These are phyloP conservation scores for Paraphoma sp. DNA, from an alignment of 2,329 filamentous ascomycete species.

Conservation along the genomic window DNA sequence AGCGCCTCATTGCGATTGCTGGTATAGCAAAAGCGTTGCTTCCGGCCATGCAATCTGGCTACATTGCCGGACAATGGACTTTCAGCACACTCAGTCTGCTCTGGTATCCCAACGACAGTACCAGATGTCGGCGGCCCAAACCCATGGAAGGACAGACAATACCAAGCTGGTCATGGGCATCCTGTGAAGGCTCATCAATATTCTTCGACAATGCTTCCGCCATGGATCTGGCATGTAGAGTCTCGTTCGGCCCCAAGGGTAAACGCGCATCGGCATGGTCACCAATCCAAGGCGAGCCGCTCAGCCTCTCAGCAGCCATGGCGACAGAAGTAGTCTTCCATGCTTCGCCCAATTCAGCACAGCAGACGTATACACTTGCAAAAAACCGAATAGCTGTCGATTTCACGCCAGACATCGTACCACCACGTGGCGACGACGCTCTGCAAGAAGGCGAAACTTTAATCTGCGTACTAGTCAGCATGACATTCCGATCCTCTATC, in stretches of 20 bases:
- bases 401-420: conserved; percentile 41
- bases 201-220: conserved; percentile 45
- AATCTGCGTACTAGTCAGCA: conserved; percentile 41
- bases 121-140: conserved; percentile 32
- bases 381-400: conserved; percentile 40
- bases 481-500: conserved; percentile 46
- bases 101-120: conserved; percentile 44
- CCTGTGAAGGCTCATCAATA: conserved; percentile 43
- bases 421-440: conserved; percentile 33
- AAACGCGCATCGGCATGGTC: conserved; percentile 34
- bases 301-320: conserved; percentile 44
- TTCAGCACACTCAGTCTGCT: conserved; percentile 42
- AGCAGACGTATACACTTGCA: conserved; percentile 28
- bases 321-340: conserved; percentile 38
- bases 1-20: conserved; percentile 40
- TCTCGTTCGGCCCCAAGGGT: conserved; percentile 33
- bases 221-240: conserved; percentile 45
- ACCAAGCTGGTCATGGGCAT: conserved; percentile 48
- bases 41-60: conserved; percentile 34
- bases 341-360: conserved; percentile 5
- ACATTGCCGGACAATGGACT: conserved; percentile 47
- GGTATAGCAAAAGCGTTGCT: conserved; percentile 39
- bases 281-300: conserved; percentile 34
- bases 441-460: conserved; percentile 38
- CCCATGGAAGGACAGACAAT: conserved; percentile 23